A percentile compares a stretch with the other conserved stretches of the same genome.
phyloP scores from a whole-genome alignment of 257 asterid species.

The Gentiana straminea region DNA sequence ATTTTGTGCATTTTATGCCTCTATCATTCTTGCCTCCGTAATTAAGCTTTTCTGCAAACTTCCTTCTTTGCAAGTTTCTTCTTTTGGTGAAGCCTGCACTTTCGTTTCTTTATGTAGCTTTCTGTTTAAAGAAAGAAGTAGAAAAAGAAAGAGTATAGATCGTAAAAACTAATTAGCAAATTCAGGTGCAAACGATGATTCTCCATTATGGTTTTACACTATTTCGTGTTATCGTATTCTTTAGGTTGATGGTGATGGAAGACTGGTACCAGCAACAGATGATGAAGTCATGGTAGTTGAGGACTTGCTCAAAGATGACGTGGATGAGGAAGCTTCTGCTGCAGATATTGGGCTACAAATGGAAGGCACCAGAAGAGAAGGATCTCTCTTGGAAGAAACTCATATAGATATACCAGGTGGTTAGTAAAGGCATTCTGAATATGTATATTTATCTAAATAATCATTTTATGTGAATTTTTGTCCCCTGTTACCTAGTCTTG shows the following conservation, averaged over 20 bases:
- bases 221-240: neutral
- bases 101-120: no score
- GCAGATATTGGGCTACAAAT: conserved; percentile 23
- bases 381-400: conserved; percentile 16
- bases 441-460: neutral
- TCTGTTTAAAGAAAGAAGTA: no score
- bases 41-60: no score
- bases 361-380: conserved; percentile 21
- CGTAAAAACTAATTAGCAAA: no score
- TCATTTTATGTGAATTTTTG: neutral
- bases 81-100: no score
- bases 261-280: conserved; percentile 93
- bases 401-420: conserved; percentile 36
- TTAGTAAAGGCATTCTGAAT: conserved; percentile 6
- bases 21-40: no score
- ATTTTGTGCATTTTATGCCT: no score
- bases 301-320: conserved; percentile 61
- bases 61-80: no score
- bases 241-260: conserved; percentile 84
- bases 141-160: no score
- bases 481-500: neutral
- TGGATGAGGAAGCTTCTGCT: conserved; percentile 22
- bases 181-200: no score
- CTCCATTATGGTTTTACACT: no score
- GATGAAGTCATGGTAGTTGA: conserved; percentile 76